These are phyloP conservation scores for Komagataella pseudopastoris DNA, from an alignment of 805 yeast species.

Conservation along the genomic window DNA sequence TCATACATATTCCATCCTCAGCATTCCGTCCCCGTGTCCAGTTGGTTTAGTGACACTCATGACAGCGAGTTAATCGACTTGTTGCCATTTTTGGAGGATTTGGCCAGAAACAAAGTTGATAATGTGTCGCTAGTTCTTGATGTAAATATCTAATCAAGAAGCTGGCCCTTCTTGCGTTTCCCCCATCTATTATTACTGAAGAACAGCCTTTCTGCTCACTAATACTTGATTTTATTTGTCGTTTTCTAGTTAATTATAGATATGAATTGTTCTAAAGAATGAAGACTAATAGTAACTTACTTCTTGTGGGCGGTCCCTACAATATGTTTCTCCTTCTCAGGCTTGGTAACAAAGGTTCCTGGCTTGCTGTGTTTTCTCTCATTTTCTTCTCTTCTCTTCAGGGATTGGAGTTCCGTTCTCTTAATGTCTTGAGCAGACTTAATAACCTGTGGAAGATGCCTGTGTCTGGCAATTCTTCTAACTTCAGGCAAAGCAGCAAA, in stretches of 20 bases:
- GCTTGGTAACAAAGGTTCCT: slow-evolving; percentile 38
- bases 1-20: slow-evolving; percentile 97
- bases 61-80: slow-evolving; percentile 91
- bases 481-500: slow-evolving; percentile 96
- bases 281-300: slow-evolving; percentile 1
- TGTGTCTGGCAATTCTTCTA: slow-evolving; percentile 75
- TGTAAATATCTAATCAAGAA: slow-evolving; percentile 30
- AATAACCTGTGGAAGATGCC: slow-evolving; percentile 80
- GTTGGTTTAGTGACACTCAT: slow-evolving; percentile 97
- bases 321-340: slow-evolving; percentile 81
- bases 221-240: neutral
- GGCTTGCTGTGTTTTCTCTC: slow-evolving; percentile 66
- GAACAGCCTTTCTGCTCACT: neutral
- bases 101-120: slow-evolving; percentile 57
- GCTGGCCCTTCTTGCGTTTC: neutral
- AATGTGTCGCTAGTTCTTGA: slow-evolving; percentile 83
- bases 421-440: slow-evolving; percentile 87
- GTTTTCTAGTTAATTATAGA: neutral
- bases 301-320: slow-evolving; percentile 63
- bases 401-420: slow-evolving; percentile 52
- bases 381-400: slow-evolving; percentile 75
- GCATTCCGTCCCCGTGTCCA: slow-evolving; percentile 92
- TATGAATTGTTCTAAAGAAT: neutral
- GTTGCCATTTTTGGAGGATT: slow-evolving; percentile 80
- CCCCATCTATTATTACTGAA: neutral